Evolutionary conservation across 441 rosid genomes (phyloP), one percentile per base, ranked within the genome.

Genomic region (Daphne laureola): DNA sequence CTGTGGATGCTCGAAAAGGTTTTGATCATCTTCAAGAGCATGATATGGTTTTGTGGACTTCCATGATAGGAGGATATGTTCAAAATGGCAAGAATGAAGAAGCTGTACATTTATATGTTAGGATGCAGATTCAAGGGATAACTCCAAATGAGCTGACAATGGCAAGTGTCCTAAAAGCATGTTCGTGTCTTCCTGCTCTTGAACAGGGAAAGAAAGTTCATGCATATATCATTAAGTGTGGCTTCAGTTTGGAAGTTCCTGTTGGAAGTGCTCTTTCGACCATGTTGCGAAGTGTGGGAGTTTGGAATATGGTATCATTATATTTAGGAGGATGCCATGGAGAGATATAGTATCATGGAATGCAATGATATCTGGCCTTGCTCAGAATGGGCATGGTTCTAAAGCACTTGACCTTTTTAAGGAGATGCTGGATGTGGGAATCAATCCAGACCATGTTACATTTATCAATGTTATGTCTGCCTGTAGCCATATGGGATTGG

Each of bases 191-290:
- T 27, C 84, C 94, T 60, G 82, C 90, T 67, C 71, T 87, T 55
- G 91, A 84, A 69, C 94, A 81, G 7, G 97, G 96, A 64, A 83
- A 71, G 72, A 92, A 87, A 74, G 65, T 87, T 17, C 97, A 90
- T 57, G 87, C 83, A 26, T 73, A 68, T 58, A 65, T 76, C 12
- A 64, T 87, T 26, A 90, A 87, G 66, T 78, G 74, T 46, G 87
- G 94, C 9, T 73, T 90, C 14, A 59, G 76, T 49, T 72, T 68
- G 12, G 79, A 78, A 58, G 63, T 81, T 61, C 79, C 76, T 35
- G 67, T 85, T 14, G 96, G 94, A 62, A 90, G 86, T 49, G 83
- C 96, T 21, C 86, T 87, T 61, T 81, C 89, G 8, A 81, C 84
- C 14, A 77, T 87, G 96, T 87, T 66, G 78, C 97, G 18, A 87